Conservation (phyloP, 1,284 basidiomycete genomes). For the Farysia itapuensis region DNA sequence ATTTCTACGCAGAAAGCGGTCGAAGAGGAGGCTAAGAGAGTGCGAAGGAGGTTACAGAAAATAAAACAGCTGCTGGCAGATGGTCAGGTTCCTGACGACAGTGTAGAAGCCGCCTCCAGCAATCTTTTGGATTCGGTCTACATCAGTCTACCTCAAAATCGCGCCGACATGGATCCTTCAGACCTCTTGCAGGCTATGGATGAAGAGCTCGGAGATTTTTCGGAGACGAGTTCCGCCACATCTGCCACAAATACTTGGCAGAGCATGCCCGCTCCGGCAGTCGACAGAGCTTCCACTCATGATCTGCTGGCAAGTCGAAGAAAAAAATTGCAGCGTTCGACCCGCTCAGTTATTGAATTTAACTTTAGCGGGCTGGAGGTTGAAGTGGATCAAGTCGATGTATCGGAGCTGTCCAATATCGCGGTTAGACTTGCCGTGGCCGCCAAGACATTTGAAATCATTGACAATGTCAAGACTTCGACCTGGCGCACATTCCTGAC, state of each 20-base stretch:
- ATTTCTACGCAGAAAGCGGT: slow-evolving; percentile 77
- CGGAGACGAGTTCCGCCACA: slow-evolving; percentile 28
- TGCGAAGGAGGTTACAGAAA: slow-evolving; percentile 81
- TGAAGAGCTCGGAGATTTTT: slow-evolving; percentile 74
- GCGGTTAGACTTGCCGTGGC: slow-evolving; percentile 37
- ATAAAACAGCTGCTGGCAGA: slow-evolving; percentile 90
- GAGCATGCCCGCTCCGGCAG: slow-evolving; percentile 16
- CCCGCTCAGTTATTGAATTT: slow-evolving; percentile 80
- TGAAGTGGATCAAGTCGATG: slow-evolving; percentile 44
- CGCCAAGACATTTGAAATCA: slow-evolving; percentile 72
- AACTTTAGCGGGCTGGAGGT: slow-evolving; percentile 69
- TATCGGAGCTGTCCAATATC: slow-evolving; percentile 13
- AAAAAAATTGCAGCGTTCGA: slow-evolving; percentile 74
- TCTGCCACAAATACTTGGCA: slow-evolving; percentile 40
- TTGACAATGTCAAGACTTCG: slow-evolving; percentile 96
- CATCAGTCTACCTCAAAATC: slow-evolving; percentile 35
- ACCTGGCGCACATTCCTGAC: slow-evolving; percentile 98
- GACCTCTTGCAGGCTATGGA: slow-evolving; percentile 76
- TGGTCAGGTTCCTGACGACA: slow-evolving; percentile 83
- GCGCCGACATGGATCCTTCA: slow-evolving; percentile 60
- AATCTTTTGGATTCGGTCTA: slow-evolving; percentile 90
- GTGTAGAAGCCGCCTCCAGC: slow-evolving; percentile 74
- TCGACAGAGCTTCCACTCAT: not conserved
- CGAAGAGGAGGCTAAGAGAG: slow-evolving; percentile 82
- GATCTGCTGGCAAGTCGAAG: not conserved